Evolutionary conservation across 345 rosid species (phyloP).

Genomic region (Stellera chamaejasme): DNA sequence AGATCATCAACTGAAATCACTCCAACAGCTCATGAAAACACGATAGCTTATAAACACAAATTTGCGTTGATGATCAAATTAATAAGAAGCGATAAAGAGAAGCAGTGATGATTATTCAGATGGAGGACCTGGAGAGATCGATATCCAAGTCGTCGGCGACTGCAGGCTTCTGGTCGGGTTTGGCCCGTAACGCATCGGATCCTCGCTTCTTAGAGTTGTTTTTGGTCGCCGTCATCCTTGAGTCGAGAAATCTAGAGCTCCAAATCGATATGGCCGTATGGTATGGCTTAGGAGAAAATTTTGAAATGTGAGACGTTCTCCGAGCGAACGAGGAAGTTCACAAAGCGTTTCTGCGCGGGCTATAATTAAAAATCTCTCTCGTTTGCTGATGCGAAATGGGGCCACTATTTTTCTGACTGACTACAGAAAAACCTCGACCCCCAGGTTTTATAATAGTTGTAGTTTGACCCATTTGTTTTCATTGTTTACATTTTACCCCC

Average conservation of each 20-base stretch:
- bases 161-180: slow-evolving; percentile 30
- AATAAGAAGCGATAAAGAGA: neutral
- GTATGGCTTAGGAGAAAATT: neutral
- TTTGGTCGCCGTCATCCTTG: slow-evolving; percentile 26
- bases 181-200: slow-evolving; percentile 26
- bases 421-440: too few relatives aligned
- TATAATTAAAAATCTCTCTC: too few relatives aligned
- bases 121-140: slow-evolving; percentile 47
- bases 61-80: too few relatives aligned
- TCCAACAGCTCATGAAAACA: slow-evolving; percentile 1
- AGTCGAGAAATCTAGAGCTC: neutral
- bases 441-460: too few relatives aligned
- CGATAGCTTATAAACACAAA: neutral
- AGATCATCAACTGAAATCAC: slow-evolving; percentile 7
- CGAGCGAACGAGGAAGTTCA: too few relatives aligned
- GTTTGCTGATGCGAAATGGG: too few relatives aligned
- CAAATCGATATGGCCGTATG: neutral
- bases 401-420: too few relatives aligned
- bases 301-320: too few relatives aligned
- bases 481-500: too few relatives aligned
- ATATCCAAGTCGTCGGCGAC: slow-evolving; percentile 45
- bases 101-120: neutral
- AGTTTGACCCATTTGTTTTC: too few relatives aligned
- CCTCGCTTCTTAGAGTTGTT: slow-evolving; percentile 32
- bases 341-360: too few relatives aligned